Evolutionary conservation across 2,329 filamentous ascomycete genomes (phyloP).

Genomic region (Clonostachys sp.): DNA sequence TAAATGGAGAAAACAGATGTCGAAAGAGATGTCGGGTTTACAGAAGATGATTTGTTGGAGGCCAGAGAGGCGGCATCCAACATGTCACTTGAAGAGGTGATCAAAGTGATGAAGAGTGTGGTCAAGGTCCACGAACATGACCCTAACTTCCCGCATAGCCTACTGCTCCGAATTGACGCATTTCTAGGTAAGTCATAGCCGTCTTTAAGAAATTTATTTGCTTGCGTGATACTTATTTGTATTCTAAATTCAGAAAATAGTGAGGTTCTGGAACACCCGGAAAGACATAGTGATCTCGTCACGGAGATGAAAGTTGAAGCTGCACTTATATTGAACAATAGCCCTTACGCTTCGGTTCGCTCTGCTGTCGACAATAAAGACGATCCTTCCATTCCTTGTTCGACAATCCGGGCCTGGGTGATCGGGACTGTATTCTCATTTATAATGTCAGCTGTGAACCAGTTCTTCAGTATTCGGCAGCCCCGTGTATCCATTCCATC

Average conservation of each 20-base stretch:
- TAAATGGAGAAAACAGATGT: no score
- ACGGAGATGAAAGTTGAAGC: conserved; percentile 48
- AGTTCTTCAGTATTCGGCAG: conserved; percentile 50
- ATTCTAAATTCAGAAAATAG: conserved; percentile 15
- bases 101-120: conserved; percentile 12
- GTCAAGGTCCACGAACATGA: conserved; percentile 15
- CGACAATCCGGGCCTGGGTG: conserved; percentile 46
- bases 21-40: conserved; percentile 20
- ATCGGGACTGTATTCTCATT: conserved; percentile 43
- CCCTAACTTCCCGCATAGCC: conserved; percentile 16
- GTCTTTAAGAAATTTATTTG: conserved; percentile 37
- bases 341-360: conserved; percentile 50
- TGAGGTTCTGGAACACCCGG: conserved; percentile 24
- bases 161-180: conserved; percentile 14
- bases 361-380: conserved; percentile 51
- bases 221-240: conserved; percentile 38
- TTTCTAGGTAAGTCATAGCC: conserved; percentile 36
- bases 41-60: conserved; percentile 37
- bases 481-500: conserved; percentile 43
- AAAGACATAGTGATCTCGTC: conserved; percentile 32
- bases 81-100: conserved; percentile 18
- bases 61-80: conserved; percentile 28
- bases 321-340: conserved; percentile 46
- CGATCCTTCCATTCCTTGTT: conserved; percentile 38
- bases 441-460: conserved; percentile 42